These are phyloP conservation scores for Microdochium trichocladiopsis DNA, from an alignment of 2,329 filamentous ascomycete species.

Conservation along the genomic window DNA sequence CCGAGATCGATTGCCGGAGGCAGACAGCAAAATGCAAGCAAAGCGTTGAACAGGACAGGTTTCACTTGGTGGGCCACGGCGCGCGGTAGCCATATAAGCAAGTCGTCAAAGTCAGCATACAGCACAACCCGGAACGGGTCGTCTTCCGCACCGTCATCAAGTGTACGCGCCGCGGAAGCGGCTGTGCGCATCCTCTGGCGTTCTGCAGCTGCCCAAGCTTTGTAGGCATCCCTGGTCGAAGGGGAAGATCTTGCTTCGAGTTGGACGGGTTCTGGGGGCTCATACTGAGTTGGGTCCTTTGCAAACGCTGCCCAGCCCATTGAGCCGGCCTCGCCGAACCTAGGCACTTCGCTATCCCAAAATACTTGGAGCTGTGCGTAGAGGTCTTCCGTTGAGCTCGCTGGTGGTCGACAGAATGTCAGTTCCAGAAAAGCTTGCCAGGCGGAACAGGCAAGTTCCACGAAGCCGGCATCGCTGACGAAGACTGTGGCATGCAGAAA, in stretches of 20 bases:
- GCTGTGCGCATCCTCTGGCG: slow-evolving; percentile 36
- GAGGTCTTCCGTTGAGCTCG: slow-evolving; percentile 10
- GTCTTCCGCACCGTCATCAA: slow-evolving; percentile 68
- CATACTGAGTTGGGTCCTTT: slow-evolving; percentile 22
- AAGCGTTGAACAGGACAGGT: slow-evolving; percentile 57
- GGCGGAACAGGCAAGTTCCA: slow-evolving; percentile 66
- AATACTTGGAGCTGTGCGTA: slow-evolving; percentile 54
- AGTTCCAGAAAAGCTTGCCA: slow-evolving; percentile 82
- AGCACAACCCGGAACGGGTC: slow-evolving; percentile 81
- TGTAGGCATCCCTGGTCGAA: slow-evolving; percentile 36
- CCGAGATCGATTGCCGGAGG: slow-evolving; percentile 36
- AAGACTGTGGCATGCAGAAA: slow-evolving; percentile 70
- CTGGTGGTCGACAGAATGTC: slow-evolving; percentile 50
- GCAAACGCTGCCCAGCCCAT: slow-evolving; percentile 61
- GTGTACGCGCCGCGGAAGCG: slow-evolving; percentile 60
- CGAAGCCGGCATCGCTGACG: slow-evolving; percentile 69
- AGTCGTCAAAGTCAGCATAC: slow-evolving; percentile 64
- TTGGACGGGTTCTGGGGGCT: slow-evolving; percentile 30
- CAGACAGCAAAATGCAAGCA: slow-evolving; percentile 60
- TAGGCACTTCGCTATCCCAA: slow-evolving; percentile 78
- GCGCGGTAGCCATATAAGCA: slow-evolving; percentile 47
- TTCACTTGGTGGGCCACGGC: slow-evolving; percentile 24
- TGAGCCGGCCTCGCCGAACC: slow-evolving; percentile 68
- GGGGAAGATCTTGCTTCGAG: slow-evolving; percentile 11
- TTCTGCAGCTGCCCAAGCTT: slow-evolving; percentile 49